phyloP scores from a whole-genome alignment of 805 yeast species.

The Teunomyces gatunensis region DNA sequence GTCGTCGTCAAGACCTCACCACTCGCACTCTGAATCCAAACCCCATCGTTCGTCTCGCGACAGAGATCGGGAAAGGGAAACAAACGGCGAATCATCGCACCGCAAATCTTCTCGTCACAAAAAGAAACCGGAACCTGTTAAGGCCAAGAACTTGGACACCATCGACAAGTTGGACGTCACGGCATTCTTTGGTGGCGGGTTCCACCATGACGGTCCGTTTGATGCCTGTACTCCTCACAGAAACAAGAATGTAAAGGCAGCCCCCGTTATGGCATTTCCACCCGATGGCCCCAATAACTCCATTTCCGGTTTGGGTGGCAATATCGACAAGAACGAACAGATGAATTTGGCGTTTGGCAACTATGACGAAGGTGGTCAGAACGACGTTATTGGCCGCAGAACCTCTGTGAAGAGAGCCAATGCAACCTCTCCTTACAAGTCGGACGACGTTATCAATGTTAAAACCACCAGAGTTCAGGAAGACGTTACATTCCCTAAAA shows the following conservation, averaged over 20 bases:
- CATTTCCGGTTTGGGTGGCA: constrained; percentile 64
- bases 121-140: constrained; percentile 43
- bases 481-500: constrained; percentile 16
- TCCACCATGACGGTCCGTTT: constrained; percentile 98
- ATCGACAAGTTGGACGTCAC: constrained; percentile 96
- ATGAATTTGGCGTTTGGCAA: constrained; percentile 78
- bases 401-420: constrained; percentile 9
- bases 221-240: constrained; percentile 98
- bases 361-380: constrained; percentile 45
- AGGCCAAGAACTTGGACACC: constrained; percentile 80
- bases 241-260: constrained; percentile 68
- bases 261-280: constrained; percentile 96
- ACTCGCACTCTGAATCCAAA: constrained; percentile 18
- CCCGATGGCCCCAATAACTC: constrained; percentile 91
- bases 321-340: constrained; percentile 46
- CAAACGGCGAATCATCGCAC: constrained; percentile 10
- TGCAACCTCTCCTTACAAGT: constrained; percentile 9
- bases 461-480: constrained; percentile 17
- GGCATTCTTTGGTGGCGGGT: constrained; percentile 88
- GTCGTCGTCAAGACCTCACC: constrained; percentile 18
- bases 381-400: constrained; percentile 35
- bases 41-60: constrained; percentile 11
- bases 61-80: constrained; percentile 4
- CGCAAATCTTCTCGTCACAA: constrained; percentile 29
- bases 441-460: constrained; percentile 10